These are phyloP conservation scores for Rhynchospora tenuis DNA, from an alignment of 176 grass and related monocot species.

Conservation along the genomic window DNA sequence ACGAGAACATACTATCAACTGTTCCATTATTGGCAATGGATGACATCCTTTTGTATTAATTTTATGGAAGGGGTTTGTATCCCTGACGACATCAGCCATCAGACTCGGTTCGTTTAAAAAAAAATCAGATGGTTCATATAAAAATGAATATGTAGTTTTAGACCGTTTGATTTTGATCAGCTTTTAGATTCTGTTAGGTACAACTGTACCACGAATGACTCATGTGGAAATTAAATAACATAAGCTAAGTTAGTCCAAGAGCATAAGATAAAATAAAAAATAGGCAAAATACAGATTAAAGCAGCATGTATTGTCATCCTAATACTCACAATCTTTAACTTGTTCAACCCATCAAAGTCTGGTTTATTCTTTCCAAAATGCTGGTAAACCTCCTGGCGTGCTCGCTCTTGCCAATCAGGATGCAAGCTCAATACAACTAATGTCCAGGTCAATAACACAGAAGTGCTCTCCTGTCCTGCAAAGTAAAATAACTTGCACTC, in stretches of 20 bases:
- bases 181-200: neutral
- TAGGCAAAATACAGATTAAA: neutral
- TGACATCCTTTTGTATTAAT: neutral
- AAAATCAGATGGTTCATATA: neutral
- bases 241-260: neutral
- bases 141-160: neutral
- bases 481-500: slow-evolving; percentile 89
- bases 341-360: slow-evolving; percentile 28
- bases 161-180: neutral
- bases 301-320: neutral
- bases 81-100: neutral
- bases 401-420: slow-evolving; percentile 54
- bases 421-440: slow-evolving; percentile 61
- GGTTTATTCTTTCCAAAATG: slow-evolving; percentile 55
- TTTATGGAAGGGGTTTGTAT: neutral
- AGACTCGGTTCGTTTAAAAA: too few relatives aligned
- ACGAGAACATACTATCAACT: neutral
- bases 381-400: slow-evolving; percentile 51
- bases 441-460: slow-evolving; percentile 57
- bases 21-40: neutral
- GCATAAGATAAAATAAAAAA: neutral
- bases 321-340: slow-evolving; percentile 56
- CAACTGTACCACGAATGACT: neutral
- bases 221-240: neutral
- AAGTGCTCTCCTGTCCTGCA: slow-evolving; percentile 59